Conservation (phyloP, 306 rosid genomes). For the Gleditsia sinensis region DNA sequence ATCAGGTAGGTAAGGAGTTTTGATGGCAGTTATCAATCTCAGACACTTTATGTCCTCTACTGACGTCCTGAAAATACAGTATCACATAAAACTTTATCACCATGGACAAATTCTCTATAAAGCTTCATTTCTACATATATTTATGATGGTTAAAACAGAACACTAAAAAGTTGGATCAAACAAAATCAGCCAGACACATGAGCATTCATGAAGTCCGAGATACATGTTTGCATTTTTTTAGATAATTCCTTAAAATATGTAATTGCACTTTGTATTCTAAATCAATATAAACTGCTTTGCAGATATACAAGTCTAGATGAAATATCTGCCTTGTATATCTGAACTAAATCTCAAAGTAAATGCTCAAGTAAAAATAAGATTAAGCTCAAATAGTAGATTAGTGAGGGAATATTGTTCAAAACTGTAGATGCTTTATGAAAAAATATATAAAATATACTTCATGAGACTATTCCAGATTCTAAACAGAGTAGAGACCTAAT, state of each 20-base stretch:
- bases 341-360: constrained; percentile 7
- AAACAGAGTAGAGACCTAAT: constrained; percentile 27
- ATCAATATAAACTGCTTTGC: background rate
- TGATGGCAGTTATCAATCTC: constrained; percentile 87
- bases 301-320: background rate
- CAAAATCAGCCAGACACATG: constrained; percentile 15
- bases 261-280: background rate
- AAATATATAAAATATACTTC: constrained; percentile 11
- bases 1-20: constrained; percentile 95
- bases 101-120: background rate
- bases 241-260: background rate
- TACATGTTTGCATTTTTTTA: background rate
- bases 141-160: background rate
- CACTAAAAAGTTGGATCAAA: background rate
- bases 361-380: background rate
- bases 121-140: constrained; percentile 17
- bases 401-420: background rate
- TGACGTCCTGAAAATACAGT: constrained; percentile 70
- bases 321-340: background rate
- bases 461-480: constrained; percentile 8
- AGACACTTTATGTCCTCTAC: constrained; percentile 69
- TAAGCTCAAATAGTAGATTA: background rate
- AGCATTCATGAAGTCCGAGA: constrained; percentile 6
- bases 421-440: background rate
- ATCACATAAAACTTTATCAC: background rate